Conservation (phyloP, 495 filamentous ascomycete species). For the Penicillium bialowiezense region DNA sequence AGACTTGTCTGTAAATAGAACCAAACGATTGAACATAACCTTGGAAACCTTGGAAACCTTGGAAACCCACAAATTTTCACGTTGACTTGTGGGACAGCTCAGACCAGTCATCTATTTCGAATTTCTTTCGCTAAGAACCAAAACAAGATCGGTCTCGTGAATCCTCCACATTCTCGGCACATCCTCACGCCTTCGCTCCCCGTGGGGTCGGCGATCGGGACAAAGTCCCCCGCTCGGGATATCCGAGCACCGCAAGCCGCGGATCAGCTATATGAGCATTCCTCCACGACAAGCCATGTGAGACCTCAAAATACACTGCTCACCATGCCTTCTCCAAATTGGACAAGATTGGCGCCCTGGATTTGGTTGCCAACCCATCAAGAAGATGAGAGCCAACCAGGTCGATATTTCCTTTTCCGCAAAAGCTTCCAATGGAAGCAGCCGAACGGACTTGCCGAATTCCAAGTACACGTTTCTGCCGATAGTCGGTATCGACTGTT, state of each 20-base stretch:
- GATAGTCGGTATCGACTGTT: slow-evolving; percentile 29
- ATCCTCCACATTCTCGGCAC: too few species aligned
- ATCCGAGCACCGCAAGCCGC: slow-evolving; percentile 6
- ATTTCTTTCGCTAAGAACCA: too few species aligned
- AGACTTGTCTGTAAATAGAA: too few species aligned
- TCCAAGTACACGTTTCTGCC: slow-evolving; percentile 21
- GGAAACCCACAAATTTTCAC: too few species aligned
- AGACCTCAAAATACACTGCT: not conserved
- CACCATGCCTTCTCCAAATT: slow-evolving; percentile 4
- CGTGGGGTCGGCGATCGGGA: not conserved
- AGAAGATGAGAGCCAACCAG: slow-evolving; percentile 18
- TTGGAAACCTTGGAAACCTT: too few species aligned
- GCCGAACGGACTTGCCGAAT: not conserved
- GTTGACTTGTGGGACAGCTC: too few species aligned
- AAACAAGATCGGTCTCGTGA: too few species aligned
- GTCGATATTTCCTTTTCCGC: slow-evolving; percentile 23
- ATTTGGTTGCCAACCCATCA: slow-evolving; percentile 19
- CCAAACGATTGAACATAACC: too few species aligned
- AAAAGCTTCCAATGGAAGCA: slow-evolving; percentile 18
- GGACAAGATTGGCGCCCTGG: slow-evolving; percentile 21
- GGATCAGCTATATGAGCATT: not conserved
- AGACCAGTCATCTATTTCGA: too few species aligned
- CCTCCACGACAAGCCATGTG: not conserved
- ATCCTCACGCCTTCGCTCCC: not conserved
- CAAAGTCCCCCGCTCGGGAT: slow-evolving; percentile 5